Percentiles rank a stretch among this genome's conserved stretches.
phyloP scores from a whole-genome alignment of 1,139 yeast genomes.

The Geotrichum phurueaensis region DNA sequence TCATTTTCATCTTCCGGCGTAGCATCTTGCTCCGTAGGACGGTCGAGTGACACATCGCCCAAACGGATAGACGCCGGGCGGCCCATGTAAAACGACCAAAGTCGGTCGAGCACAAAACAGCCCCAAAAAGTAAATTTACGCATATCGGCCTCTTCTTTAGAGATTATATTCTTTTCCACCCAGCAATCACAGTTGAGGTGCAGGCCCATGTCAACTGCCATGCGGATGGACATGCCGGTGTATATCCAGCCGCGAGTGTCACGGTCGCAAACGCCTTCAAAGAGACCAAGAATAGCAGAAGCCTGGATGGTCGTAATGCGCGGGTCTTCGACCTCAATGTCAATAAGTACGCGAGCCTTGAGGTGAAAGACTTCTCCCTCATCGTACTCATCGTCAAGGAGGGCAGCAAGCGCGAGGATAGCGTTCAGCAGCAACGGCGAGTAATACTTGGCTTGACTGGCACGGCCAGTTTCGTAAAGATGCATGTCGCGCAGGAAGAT shows the following conservation, averaged over 20 bases:
- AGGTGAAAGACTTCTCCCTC: constrained; percentile 13
- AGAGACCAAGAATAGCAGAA: constrained; percentile 21
- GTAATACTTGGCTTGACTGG: constrained; percentile 19
- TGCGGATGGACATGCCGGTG: constrained; percentile 28
- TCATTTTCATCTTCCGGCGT: constrained; percentile 6
- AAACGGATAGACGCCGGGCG: constrained; percentile 24
- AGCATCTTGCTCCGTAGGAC: constrained; percentile 9
- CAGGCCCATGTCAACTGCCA: constrained; percentile 27
- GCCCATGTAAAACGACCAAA: constrained; percentile 27
- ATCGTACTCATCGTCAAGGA: constrained; percentile 19
- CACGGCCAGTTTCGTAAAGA: constrained; percentile 11
- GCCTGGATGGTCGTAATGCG: constrained; percentile 26
- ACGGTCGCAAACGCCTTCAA: constrained; percentile 25
- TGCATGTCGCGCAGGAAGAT: constrained; percentile 23
- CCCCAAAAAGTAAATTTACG: constrained; percentile 27
- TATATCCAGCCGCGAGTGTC: constrained; percentile 27
- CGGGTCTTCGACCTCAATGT: constrained; percentile 17
- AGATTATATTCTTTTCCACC: constrained; percentile 22
- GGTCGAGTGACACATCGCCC: constrained; percentile 21
- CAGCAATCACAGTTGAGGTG: constrained; percentile 23
- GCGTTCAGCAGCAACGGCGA: constrained; percentile 24
- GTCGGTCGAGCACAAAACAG: constrained; percentile 25
- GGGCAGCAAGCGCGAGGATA: constrained; percentile 24
- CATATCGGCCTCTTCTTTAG: constrained; percentile 22
- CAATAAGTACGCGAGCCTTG: constrained; percentile 17